These are phyloP conservation scores for Eugenia klotzschiana DNA, from an alignment of 441 rosid species.

Conservation along the genomic window DNA sequence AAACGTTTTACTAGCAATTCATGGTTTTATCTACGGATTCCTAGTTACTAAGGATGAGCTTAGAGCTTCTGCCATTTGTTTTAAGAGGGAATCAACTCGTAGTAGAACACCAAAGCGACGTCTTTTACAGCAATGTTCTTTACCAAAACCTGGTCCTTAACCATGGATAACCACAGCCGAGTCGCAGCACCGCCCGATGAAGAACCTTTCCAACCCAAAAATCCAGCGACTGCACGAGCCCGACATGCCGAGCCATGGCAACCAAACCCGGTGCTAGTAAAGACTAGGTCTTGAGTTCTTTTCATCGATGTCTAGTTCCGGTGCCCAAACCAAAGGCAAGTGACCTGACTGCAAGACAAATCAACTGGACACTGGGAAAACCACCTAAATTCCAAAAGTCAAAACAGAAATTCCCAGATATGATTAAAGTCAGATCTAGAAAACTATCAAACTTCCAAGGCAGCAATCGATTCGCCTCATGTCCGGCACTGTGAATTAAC, in stretches of 20 bases:
- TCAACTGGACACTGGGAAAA: neutral
- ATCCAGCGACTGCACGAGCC: fast-evolving
- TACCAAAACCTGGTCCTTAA: neutral
- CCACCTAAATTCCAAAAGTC: neutral
- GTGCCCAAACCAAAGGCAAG: neutral
- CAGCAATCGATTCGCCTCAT: neutral
- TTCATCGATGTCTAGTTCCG: neutral
- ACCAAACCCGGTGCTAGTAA: neutral
- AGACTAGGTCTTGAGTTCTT: neutral
- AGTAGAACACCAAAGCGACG: neutral
- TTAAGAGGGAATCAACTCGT: neutral
- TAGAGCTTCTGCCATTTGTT: neutral
- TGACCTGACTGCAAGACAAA: neutral
- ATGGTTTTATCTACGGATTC: neutral
- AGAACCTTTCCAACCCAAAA: neutral
- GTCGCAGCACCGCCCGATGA: neutral
- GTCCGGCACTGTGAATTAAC: no score
- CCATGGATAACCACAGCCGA: neutral
- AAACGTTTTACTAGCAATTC: neutral
- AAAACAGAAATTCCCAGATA: neutral
- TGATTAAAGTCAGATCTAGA: neutral
- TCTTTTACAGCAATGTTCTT: neutral
- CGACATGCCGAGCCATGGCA: neutral
- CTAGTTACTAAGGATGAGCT: neutral
- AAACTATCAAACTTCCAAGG: neutral